Evolutionary conservation across 208 protist species (phyloP), one percentile per base, ranked within the genome.

Genomic region (Acanthamoeba polyphaga): DNA sequence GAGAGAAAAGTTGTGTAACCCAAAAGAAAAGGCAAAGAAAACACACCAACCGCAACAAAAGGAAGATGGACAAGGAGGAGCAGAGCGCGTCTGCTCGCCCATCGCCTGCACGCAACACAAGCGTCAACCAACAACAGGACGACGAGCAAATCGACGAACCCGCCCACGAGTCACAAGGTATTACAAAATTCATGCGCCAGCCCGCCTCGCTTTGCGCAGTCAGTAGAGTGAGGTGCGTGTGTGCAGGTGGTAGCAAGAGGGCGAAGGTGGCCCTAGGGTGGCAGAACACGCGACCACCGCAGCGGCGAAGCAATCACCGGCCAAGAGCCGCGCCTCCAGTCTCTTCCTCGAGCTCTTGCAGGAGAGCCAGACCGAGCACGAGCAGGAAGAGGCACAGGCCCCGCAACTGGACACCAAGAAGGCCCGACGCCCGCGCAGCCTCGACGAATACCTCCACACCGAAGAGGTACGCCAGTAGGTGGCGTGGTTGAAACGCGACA

Each of bases 341-440:
- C 29, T 88, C 43, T 88, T 88, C 32, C 80, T 88, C 51, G 80
- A 88, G 29, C 80, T 88, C 43, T 27, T 88, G 27, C 80, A 64
- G 17, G 80, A 88, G 51, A 64, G 80, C 46, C 51, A 88, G n/a
- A 49, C 38, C 22, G 80, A 88, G 51, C 38, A 51, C 46, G 27
- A 66, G 51, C 51, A 88, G 43, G 17, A 43, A 85, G 76, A 58
- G 58, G 76, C 6, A 53, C 7, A 60, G 64, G 51, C 46, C 10
- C 22, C 43, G 3, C 17, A n/a, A 17, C 8, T 27, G 22, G 15
- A 34, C 13, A 34, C 51, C 27, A 88, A 64, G 53, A 88, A 64
- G 29, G 1, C 12, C 17, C 32, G 80, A 49, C 22, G 80, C 3
- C 80, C 80, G 24, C 80, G 80, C 51, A 88, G 80, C 22, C 53